Conservation (phyloP, 495 filamentous ascomycete species). For the Chaetomidium leptoderma region DNA sequence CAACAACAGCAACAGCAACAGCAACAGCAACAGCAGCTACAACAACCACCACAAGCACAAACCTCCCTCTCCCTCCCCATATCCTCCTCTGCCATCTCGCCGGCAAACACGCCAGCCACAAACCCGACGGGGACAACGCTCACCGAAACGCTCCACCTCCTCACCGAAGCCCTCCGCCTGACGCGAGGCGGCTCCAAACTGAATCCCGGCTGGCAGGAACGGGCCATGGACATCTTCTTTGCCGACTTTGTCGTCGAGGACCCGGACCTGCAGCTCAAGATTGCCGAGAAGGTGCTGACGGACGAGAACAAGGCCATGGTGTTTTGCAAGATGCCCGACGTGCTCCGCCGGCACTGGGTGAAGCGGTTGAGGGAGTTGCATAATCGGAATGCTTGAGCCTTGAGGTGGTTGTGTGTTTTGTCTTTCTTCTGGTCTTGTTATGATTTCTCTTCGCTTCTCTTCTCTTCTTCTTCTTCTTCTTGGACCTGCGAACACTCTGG, state of each 20-base stretch:
- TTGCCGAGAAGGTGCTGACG: conserved; percentile 49
- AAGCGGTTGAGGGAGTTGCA: conserved; percentile 44
- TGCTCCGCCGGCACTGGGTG: conserved; percentile 46
- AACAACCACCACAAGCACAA: conserved; percentile 4
- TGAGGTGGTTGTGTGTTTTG: too few relatives aligned
- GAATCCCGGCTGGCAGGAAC: conserved; percentile 40
- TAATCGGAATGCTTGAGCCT: conserved; percentile 34
- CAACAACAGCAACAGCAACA: conserved; percentile 15
- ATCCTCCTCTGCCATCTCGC: not conserved
- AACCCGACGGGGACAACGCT: conserved; percentile 3
- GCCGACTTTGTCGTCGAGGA: conserved; percentile 47
- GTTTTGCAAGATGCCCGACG: conserved; percentile 49
- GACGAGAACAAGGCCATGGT: conserved; percentile 52
- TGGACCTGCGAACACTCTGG: too few relatives aligned
- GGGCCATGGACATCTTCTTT: conserved; percentile 49
- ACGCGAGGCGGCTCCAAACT: conserved; percentile 13
- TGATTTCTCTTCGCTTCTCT: too few relatives aligned
- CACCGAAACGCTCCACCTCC: conserved; percentile 24
- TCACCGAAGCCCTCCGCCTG: conserved; percentile 35
- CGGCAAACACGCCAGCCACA: not conserved
- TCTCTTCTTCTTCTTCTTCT: too few relatives aligned
- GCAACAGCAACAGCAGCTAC: conserved; percentile 4
- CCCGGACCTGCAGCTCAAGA: conserved; percentile 48
- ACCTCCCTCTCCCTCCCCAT: conserved; percentile 4
- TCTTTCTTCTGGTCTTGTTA: too few relatives aligned